Conservation (phyloP, 768 basidiomycete genomes). For the Lenzites betulinus region DNA sequence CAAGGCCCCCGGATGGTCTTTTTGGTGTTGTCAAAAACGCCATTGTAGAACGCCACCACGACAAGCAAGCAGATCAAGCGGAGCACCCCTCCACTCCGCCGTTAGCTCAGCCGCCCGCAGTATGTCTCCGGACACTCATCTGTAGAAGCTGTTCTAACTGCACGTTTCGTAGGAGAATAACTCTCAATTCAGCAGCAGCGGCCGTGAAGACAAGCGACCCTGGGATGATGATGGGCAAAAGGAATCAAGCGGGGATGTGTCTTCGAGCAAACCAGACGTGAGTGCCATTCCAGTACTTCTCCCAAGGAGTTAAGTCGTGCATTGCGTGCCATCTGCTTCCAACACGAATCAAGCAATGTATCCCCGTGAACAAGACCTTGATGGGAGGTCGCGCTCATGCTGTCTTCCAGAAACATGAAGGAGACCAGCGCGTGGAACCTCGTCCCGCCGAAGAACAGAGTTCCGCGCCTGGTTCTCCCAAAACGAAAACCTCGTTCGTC, state of each 20-base stretch:
- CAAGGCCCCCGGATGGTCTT: slow-evolving; percentile 22
- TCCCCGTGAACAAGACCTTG: too few relatives aligned
- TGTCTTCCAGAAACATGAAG: background rate
- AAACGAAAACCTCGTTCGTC: slow-evolving; percentile 1
- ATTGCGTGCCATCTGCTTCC: too few relatives aligned
- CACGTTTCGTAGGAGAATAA: background rate
- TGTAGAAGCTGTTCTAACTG: background rate
- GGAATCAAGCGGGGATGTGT: background rate
- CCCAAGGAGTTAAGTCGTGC: too few relatives aligned
- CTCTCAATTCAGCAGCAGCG: background rate
- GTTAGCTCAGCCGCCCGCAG: slow-evolving; percentile 18
- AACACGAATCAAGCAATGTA: too few relatives aligned
- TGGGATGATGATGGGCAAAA: slow-evolving; percentile 4
- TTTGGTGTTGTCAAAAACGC: slow-evolving; percentile 24
- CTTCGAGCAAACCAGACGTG: background rate
- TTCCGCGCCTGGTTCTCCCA: slow-evolving; percentile 1
- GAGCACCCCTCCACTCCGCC: slow-evolving; percentile 24
- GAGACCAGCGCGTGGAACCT: background rate
- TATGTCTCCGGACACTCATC: background rate
- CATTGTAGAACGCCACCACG: slow-evolving; percentile 7
- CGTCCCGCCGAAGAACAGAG: background rate
- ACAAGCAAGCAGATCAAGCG: slow-evolving; percentile 9
- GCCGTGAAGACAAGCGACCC: background rate
- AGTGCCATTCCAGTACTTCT: background rate
- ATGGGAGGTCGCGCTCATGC: background rate